Evolutionary conservation across 352 stramenopile genomes (phyloP).

Genomic region (Albugo laibachii): DNA sequence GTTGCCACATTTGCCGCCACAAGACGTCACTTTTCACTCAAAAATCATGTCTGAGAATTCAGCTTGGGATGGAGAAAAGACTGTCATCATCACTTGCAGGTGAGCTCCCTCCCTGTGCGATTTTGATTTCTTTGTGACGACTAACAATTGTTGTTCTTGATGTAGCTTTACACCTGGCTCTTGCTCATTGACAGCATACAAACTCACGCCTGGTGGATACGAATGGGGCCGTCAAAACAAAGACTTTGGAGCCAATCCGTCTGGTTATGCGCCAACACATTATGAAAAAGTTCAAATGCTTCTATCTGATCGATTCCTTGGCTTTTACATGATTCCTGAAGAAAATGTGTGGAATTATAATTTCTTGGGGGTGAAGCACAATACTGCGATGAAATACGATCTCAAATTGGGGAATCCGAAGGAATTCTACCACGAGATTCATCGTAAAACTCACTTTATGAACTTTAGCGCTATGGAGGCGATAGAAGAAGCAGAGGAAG

Average conservation of each 20-base stretch:
- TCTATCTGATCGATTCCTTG: slow-evolving; percentile 96
- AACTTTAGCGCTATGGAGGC: slow-evolving; percentile 97
- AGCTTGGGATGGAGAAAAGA: slow-evolving; percentile 93
- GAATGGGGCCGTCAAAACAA: slow-evolving; percentile 98
- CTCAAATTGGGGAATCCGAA: slow-evolving; percentile 97
- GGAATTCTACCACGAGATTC: slow-evolving; percentile 97
- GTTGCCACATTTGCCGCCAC: slow-evolving; percentile 87
- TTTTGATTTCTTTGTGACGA: background rate
- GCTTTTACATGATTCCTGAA: slow-evolving; percentile 98
- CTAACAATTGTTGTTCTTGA: slow-evolving; percentile 2
- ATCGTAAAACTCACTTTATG: slow-evolving; percentile 98
- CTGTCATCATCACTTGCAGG: slow-evolving; percentile 92
- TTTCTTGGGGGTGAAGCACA: slow-evolving; percentile 99
- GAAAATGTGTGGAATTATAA: slow-evolving; percentile 99
- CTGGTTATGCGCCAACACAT: slow-evolving; percentile 91
- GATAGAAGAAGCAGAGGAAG: slow-evolving; percentile 62
- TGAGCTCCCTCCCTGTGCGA: slow-evolving; percentile 1
- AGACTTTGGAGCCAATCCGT: slow-evolving; percentile 86
- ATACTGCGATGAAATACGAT: slow-evolving; percentile 93
- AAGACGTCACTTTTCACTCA: slow-evolving; percentile 92
- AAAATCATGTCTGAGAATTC: slow-evolving; percentile 95
- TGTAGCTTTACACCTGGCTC: slow-evolving; percentile 98
- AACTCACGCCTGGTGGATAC: slow-evolving; percentile 90
- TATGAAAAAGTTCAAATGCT: slow-evolving; percentile 99
- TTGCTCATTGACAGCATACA: slow-evolving; percentile 98